These are phyloP conservation scores for Lodderomyces beijingensis DNA, from an alignment of 1,139 yeast genomes.

Conservation along the genomic window DNA sequence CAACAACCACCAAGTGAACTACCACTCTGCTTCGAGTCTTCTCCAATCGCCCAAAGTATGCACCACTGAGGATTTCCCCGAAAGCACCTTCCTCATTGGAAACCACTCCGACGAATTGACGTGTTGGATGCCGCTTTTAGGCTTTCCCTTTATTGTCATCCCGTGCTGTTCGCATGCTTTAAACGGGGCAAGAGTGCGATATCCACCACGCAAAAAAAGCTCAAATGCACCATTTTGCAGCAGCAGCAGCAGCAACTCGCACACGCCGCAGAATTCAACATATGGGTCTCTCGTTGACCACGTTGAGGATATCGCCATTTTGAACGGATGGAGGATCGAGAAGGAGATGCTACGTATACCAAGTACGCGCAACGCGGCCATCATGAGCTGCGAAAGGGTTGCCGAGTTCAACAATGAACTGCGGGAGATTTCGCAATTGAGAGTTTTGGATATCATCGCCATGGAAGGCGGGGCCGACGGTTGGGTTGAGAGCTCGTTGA, in stretches of 20 bases:
- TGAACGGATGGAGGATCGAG: constrained; percentile 80
- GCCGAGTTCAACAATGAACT: constrained; percentile 16
- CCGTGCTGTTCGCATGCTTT: constrained; percentile 94
- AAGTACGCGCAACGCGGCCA: constrained; percentile 88
- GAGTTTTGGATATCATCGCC: constrained; percentile 56
- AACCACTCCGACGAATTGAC: constrained; percentile 95
- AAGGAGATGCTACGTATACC: constrained; percentile 90
- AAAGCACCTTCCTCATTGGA: constrained; percentile 79
- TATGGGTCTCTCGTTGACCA: constrained; percentile 85
- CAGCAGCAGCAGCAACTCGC: background rate
- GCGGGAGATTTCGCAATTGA: constrained; percentile 23
- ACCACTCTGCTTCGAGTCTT: constrained; percentile 46
- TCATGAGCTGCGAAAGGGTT: constrained; percentile 56
- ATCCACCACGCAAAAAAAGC: constrained; percentile 34
- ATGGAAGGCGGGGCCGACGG: constrained; percentile 87
- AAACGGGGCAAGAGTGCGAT: constrained; percentile 71
- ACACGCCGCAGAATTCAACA: constrained; percentile 40
- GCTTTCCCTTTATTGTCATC: constrained; percentile 82
- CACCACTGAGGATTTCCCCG: constrained; percentile 62
- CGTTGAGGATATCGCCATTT: constrained; percentile 61
- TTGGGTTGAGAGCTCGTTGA: constrained; percentile 79
- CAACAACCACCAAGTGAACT: constrained; percentile 27
- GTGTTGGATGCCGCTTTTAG: constrained; percentile 89
- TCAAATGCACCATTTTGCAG: background rate
- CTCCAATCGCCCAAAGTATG: constrained; percentile 55